phyloP scores from a whole-genome alignment of 192 early-diverging fungal genomes.

The Coemansia sp. region DNA sequence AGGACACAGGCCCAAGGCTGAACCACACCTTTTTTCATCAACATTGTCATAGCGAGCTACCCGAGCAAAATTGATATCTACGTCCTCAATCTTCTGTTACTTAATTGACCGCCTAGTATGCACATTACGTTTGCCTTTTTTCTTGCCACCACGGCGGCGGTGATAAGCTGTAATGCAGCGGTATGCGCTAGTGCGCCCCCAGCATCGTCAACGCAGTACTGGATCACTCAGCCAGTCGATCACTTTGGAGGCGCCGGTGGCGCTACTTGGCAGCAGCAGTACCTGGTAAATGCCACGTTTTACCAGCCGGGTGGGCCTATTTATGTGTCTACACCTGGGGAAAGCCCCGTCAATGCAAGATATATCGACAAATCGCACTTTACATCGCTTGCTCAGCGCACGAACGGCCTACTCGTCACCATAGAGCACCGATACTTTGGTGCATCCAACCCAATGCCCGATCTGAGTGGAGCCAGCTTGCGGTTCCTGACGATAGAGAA shows the following conservation, averaged over 20 bases:
- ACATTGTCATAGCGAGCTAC: background rate
- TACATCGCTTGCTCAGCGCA: slow-evolving; percentile 52
- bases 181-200: slow-evolving; percentile 2
- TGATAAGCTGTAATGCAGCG: background rate
- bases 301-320: slow-evolving; percentile 44
- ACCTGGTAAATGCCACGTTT: slow-evolving; percentile 41
- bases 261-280: slow-evolving; percentile 42
- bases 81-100: background rate
- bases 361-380: slow-evolving; percentile 22
- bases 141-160: background rate
- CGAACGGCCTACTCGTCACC: slow-evolving; percentile 57
- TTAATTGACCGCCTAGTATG: background rate
- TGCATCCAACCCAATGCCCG: slow-evolving; percentile 51
- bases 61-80: background rate
- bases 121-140: background rate
- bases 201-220: slow-evolving; percentile 16
- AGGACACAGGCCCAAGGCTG: background rate
- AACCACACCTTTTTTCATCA: background rate
- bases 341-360: slow-evolving; percentile 18
- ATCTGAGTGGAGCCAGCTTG: slow-evolving; percentile 37
- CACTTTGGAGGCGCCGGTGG: slow-evolving; percentile 28
- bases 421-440: slow-evolving; percentile 69
- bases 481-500: slow-evolving; percentile 39
- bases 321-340: slow-evolving; percentile 40
- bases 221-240: slow-evolving; percentile 46